Evolutionary conservation across 2,329 filamentous ascomycete genomes (phyloP), one percentile per base, ranked within the genome.

Genomic region (Botrytis cinerea): DNA sequence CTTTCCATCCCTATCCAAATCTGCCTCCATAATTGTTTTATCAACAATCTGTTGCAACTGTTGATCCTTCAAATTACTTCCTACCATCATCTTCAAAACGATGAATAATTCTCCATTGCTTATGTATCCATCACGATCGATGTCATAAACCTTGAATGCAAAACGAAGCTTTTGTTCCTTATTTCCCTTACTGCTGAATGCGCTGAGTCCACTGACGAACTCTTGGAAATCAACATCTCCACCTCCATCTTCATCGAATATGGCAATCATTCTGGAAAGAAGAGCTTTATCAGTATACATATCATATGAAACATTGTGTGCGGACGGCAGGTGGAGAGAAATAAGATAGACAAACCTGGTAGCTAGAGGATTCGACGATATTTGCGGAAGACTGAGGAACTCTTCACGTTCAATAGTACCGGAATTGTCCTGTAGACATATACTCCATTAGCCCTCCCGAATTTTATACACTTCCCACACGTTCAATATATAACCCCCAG

Each of bases 51-150:
- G 96, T 86, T 99, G 96, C 82, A 99, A 85, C 85, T 99, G 96
- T 84, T 98, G 94, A 83, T 99, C 96, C 88, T 99, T 99, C 81
- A 99, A 86, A 84, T 99, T 99, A 86, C 93, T 98, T 74, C 96
- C 96, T 70, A 99, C 96, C 96, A 99, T 99, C 96, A 99, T 99
- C 92, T 99, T 99, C 80, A 99, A 88, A 81, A 99, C 96, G 80
- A 99, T 98, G 84, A 98, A 99, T 70, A 99, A 89, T 86, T 99
- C 96, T 80, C 96, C 96, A 84, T 99, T 99, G 86, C 93, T 97
- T 81, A 99, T 99, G 85, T 93, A 99, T 38, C 96, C 96, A 83
- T 99, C 96, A 75, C 96, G 93, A 84, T 99, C 96, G 81, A 99
- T 98, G 83, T 99, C 96, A 87, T 99, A 99, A 75, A 99, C 96